Base-by-base conservation (phyloP, 2,329 filamentous ascomycete genomes). In the Fusarium paranaense region DNA sequence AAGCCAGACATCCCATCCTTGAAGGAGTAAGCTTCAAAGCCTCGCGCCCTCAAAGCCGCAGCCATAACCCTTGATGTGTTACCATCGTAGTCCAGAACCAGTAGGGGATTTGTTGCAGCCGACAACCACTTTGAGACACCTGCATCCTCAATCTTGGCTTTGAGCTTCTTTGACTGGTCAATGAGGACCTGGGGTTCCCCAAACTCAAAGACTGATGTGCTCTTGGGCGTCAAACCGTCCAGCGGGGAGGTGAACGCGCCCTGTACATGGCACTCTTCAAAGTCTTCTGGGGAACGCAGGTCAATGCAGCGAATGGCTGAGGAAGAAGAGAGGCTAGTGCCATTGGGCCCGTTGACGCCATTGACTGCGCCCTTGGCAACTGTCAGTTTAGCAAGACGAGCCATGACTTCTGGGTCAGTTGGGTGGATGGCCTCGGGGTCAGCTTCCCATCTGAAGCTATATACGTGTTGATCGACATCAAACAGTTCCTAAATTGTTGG, bases 361-460 rank as follows among this genome's bases (percentile, higher is more conserved):
- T 27, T 40, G 4, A 27, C 20, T 16, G 35, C 27, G 6, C 35
- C 35, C 10, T 59, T 27, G 56, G 33, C 10, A 40, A 59, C 30
- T n/a, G 35, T 14, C 56, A 59, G 22, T 22, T 59, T 59, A 22
- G 56, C 18, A 18, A 59, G 16, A 4, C 56, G 32, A 27, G 38
- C 35, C 56, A 59, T 59, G 16, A 59, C 35, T 14, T 30, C 35
- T 9, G 56, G 35, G 35, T 59, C 56, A 40, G 56, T 59, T 5
- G 56, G 56, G 35, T 59, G 56, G 22, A 59, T 59, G 9, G 56
- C 56, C 14, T 25, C 56, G 18, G 56, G 56, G 18, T 59, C 56
- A n/a, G 33, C 56, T 13, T 59, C 56, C 56, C 56, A 59, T 37
- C 56, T 59, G 56, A 59, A 59, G 22, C 56, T 59, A 22, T 59